A percentile compares a stretch with the other conserved stretches of the same genome.
These are phyloP conservation scores for Trichoderma sp. DNA, from an alignment of 2,329 filamentous ascomycete genomes.

Conservation along the genomic window DNA sequence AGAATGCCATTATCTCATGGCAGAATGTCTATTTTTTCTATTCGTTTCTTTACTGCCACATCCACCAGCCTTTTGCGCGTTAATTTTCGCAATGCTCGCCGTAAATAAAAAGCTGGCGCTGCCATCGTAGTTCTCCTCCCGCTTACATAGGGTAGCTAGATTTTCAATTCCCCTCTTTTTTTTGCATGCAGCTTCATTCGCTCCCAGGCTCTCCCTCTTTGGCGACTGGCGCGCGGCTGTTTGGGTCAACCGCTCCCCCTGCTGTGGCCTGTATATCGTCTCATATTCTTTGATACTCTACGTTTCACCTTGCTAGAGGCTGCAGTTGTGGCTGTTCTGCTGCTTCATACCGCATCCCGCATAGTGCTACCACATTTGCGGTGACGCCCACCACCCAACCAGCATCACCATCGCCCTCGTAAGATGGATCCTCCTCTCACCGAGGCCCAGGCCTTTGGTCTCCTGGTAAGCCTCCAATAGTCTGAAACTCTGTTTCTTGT, in stretches of 20 bases:
- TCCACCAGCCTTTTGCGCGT: background rate
- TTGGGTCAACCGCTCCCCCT: background rate
- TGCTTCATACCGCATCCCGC: background rate
- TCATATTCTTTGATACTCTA: background rate
- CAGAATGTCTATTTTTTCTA: background rate
- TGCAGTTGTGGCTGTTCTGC: background rate
- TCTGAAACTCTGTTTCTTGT: background rate
- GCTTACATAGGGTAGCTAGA: conserved; percentile 5
- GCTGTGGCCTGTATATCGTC: background rate
- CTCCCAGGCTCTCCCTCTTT: background rate
- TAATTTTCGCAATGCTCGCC: background rate
- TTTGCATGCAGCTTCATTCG: background rate
- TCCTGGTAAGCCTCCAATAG: conserved; percentile 36
- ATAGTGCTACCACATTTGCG: background rate
- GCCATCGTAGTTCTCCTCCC: background rate
- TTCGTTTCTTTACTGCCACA: background rate
- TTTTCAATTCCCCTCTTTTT: conserved; percentile 18
- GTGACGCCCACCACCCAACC: background rate
- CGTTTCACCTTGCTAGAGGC: background rate
- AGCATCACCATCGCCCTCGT: background rate
- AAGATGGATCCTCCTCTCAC: conserved; percentile 28
- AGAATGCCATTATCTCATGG: background rate
- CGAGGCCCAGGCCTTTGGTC: conserved; percentile 36
- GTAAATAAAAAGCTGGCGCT: background rate
- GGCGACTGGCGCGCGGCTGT: conserved; percentile 25